These are phyloP conservation scores for Aspergillus asperescens DNA, from an alignment of 495 filamentous ascomycete species.

Conservation along the genomic window DNA sequence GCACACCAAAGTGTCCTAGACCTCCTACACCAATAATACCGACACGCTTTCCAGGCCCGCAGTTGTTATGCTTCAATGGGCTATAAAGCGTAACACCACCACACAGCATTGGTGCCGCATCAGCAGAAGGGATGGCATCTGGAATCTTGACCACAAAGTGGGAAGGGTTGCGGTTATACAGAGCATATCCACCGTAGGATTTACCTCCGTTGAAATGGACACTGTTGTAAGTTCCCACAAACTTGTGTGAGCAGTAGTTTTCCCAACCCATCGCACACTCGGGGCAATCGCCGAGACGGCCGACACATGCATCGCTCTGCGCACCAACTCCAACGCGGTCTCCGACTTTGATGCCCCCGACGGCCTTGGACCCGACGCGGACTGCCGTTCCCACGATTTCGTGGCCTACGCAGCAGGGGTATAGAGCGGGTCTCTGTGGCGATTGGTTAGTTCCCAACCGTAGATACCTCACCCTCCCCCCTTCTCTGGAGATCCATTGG, in stretches of 20 bases:
- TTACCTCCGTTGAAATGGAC: constrained; percentile 50
- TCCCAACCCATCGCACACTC: constrained; percentile 61
- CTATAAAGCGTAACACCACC: constrained; percentile 75
- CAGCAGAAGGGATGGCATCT: constrained; percentile 48
- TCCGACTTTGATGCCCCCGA: constrained; percentile 63
- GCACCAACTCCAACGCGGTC: constrained; percentile 88
- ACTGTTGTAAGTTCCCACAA: constrained; percentile 43
- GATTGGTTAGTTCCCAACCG: background rate
- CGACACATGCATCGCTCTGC: constrained; percentile 65
- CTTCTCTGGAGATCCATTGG: background rate
- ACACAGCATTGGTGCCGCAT: constrained; percentile 81
- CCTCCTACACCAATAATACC: constrained; percentile 83
- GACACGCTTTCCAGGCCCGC: constrained; percentile 75
- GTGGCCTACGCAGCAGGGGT: constrained; percentile 74
- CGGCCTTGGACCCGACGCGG: constrained; percentile 64
- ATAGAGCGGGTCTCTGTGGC: constrained; percentile 45
- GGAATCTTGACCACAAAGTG: constrained; percentile 82
- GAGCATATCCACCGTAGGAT: constrained; percentile 62
- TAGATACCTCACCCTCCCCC: background rate
- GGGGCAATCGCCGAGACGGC: constrained; percentile 56
- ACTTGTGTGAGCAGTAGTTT: constrained; percentile 60
- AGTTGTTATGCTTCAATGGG: constrained; percentile 67
- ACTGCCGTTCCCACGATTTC: constrained; percentile 79
- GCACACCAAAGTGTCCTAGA: constrained; percentile 64
- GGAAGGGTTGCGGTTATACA: constrained; percentile 64